Base-by-base conservation (phyloP, 2,329 filamentous ascomycete species). In the Tolypocladium sp. region DNA sequence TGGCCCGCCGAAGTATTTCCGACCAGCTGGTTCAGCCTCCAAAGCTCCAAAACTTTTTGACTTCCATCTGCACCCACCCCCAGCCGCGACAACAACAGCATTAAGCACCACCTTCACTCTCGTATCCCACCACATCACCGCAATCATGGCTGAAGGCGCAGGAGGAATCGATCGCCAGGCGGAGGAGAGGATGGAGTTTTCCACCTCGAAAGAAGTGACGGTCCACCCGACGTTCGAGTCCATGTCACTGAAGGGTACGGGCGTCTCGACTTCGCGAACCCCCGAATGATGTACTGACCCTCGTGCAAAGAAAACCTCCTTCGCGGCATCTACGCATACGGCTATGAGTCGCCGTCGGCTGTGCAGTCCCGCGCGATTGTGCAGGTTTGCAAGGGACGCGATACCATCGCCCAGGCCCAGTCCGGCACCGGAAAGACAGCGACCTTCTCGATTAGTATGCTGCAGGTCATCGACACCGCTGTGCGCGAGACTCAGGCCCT, bases 321-420 rank as follows among this genome's bases (percentile, higher is more conserved):
- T 65, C 92, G 94, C 65, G 94, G 94, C 64, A 93, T 99, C 72
- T 99, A 99, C 73, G 94, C 94, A 41, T 99, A 99, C 69, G 94
- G 94, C 64, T 99, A 97, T 77, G 94, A 99, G 74, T 97, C 94
- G 2, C 94, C 94, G 15, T 99, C 94, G 0, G 94, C 94, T 17
- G 93, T 99, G 22, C 94, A 99, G 79, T 97, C 93, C 66, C 91
- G 94, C 71, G 94, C 94, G 57, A 99, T 99, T 71, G 94, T 99
- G 56, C 94, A 97, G 78, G 90, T 99, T 70, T 99, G 94, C 85
- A 97, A 97, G 78, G 94, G 94, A 65, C 91, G 94, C 76, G 94
- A 99, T 75, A 97, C 94, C 63, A 99, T 99, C 71, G 94, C 94
- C 22, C 94, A 99, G 73, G 94, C 94, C 25, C 94, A 97, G 76